A percentile compares a stretch with the other conserved stretches of the same genome.
These are phyloP conservation scores for Sclerotinia minor DNA, from an alignment of 2,329 filamentous ascomycete genomes.

Conservation along the genomic window DNA sequence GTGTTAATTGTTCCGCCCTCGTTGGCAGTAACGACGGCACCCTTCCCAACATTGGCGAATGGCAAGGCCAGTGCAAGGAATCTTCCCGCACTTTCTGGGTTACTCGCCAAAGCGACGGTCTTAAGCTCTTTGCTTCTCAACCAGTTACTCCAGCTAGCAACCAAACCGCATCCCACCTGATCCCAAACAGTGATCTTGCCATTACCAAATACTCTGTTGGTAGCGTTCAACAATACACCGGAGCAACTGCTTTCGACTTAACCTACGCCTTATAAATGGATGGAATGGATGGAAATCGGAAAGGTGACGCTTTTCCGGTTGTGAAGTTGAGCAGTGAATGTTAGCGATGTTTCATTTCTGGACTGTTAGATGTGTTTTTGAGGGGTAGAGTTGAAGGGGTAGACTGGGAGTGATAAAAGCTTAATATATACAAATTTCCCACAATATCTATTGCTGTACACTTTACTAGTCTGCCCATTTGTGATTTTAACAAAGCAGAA, in stretches of 20 bases:
- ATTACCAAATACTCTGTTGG: rapidly evolving
- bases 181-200: background rate
- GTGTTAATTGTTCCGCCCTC: background rate
- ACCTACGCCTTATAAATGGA: background rate
- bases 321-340: background rate
- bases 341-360: background rate
- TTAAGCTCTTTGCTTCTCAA: background rate
- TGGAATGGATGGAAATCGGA: background rate
- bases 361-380: background rate
- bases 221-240: background rate
- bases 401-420: background rate
- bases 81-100: background rate
- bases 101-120: background rate
- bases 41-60: background rate
- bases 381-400: background rate
- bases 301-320: background rate
- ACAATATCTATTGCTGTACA: no score
- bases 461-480: no score
- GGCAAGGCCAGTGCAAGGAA: background rate
- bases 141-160: background rate
- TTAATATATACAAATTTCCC: background rate
- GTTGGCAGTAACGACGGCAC: no score
- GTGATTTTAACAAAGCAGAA: no score
- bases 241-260: background rate
- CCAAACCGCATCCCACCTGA: background rate